Percentiles rank a stretch among this genome's conserved stretches.
These are phyloP conservation scores for Nakaseomyces kungkrabaensis DNA, from an alignment of 1,139 yeast genomes.

Conservation along the genomic window DNA sequence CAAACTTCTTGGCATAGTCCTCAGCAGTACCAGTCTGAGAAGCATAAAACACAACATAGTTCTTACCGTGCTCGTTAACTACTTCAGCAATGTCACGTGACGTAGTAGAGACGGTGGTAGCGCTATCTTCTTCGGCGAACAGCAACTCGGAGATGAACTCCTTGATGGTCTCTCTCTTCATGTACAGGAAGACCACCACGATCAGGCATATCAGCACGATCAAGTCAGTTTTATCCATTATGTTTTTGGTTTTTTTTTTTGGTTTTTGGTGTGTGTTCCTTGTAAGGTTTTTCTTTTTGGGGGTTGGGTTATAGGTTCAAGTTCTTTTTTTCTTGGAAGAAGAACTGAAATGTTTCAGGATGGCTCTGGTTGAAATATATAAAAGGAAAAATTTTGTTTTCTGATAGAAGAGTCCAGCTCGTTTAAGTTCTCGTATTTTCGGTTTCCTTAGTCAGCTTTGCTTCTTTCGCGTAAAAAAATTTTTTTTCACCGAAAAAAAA, in stretches of 20 bases:
- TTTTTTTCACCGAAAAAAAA: no score
- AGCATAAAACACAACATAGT: slow-evolving; percentile 76
- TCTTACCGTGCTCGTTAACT: slow-evolving; percentile 54
- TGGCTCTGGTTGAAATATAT: no score
- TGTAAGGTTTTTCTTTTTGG: no score
- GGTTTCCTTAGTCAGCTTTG: no score
- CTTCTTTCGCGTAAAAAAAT: no score
- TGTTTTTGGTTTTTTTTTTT: background rate
- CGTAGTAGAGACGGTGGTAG: slow-evolving; percentile 15
- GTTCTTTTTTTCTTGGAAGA: no score
- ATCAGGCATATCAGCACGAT: slow-evolving; percentile 58
- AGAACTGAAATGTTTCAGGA: no score
- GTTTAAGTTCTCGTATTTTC: no score
- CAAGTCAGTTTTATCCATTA: slow-evolving; percentile 58
- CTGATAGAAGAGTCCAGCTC: no score
- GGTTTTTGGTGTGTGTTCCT: no score
- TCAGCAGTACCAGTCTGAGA: slow-evolving; percentile 99
- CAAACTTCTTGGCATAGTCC: slow-evolving; percentile 83
- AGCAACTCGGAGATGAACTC: slow-evolving; percentile 6
- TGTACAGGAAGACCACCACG: slow-evolving; percentile 32
- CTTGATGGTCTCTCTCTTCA: slow-evolving; percentile 4
- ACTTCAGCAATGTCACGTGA: slow-evolving; percentile 59
- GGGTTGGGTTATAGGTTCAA: no score
- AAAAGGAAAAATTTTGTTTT: no score
- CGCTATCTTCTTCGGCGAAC: slow-evolving; percentile 24